Evolutionary conservation across 2,329 filamentous ascomycete genomes (phyloP).

Genomic region (Calonectria leucothoes): DNA sequence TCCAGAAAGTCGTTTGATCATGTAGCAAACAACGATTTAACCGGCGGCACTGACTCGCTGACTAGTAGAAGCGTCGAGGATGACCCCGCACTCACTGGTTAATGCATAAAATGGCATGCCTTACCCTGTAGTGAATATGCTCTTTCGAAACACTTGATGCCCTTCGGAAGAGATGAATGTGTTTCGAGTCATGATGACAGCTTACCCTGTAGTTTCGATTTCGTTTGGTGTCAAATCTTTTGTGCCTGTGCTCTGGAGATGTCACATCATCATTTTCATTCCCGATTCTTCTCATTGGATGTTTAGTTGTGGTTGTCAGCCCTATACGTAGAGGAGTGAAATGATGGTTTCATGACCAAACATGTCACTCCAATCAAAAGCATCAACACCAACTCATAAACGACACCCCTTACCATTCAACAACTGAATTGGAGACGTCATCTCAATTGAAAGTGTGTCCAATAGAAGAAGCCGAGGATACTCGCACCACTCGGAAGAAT

Average conservation of each 20-base stretch:
- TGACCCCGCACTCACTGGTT: background rate
- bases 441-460: too few species aligned
- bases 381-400: background rate
- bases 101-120: background rate
- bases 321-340: background rate
- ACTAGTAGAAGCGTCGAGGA: background rate
- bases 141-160: background rate
- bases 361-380: background rate
- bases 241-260: background rate
- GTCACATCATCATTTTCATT: background rate
- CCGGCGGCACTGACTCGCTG: background rate
- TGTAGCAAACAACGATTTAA: background rate
- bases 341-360: background rate
- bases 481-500: background rate
- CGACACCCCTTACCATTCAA: too few species aligned
- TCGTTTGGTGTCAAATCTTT: background rate
- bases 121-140: background rate
- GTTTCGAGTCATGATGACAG: background rate
- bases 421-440: background rate
- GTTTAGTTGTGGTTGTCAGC: background rate
- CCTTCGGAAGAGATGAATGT: background rate
- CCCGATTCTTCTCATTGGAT: background rate
- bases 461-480: background rate
- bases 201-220: background rate
- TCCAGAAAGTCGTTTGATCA: too few species aligned